phyloP scores from a whole-genome alignment of 805 yeast species.

The Candida maesae region DNA sequence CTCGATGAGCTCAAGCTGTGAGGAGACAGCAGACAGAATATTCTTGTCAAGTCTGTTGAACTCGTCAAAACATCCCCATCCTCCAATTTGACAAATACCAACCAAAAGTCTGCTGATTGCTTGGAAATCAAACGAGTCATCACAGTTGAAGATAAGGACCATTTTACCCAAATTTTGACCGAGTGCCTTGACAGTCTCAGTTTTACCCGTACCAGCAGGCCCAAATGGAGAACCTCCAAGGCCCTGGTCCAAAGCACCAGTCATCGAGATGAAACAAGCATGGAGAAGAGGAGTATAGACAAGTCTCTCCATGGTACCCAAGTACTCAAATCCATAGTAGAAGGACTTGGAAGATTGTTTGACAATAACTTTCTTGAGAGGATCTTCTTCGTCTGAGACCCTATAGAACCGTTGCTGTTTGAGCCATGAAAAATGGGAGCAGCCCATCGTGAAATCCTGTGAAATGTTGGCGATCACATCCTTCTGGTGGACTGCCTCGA shows the following conservation, averaged over 20 bases:
- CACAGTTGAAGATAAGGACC: slow-evolving; percentile 89
- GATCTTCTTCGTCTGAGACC: slow-evolving; percentile 20
- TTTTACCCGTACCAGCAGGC: slow-evolving; percentile 97
- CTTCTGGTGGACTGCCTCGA: slow-evolving; percentile 62
- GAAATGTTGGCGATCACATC: slow-evolving; percentile 33
- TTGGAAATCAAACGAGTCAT: slow-evolving; percentile 78
- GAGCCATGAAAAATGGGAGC: slow-evolving; percentile 42
- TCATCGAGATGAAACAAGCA: slow-evolving; percentile 60
- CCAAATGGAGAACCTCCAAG: slow-evolving; percentile 92
- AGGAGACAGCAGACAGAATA: slow-evolving; percentile 79
- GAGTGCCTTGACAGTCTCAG: slow-evolving; percentile 83
- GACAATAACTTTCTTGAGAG: slow-evolving; percentile 37
- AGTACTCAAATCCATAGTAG: slow-evolving; percentile 75
- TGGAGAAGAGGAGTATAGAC: slow-evolving; percentile 75
- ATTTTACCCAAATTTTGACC: slow-evolving; percentile 75
- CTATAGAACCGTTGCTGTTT: slow-evolving; percentile 46
- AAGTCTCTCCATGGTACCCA: slow-evolving; percentile 68
- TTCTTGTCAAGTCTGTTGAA: slow-evolving; percentile 74
- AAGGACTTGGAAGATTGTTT: slow-evolving; percentile 49
- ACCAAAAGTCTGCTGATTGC: slow-evolving; percentile 72
- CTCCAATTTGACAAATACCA: slow-evolving; percentile 80
- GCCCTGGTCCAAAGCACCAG: slow-evolving; percentile 67
- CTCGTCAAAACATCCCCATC: slow-evolving; percentile 97
- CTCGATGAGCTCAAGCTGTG: slow-evolving; percentile 73
- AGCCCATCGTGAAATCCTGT: slow-evolving; percentile 8